Conservation (phyloP, 768 basidiomycete species). For the Glaciozyma antarctica region DNA sequence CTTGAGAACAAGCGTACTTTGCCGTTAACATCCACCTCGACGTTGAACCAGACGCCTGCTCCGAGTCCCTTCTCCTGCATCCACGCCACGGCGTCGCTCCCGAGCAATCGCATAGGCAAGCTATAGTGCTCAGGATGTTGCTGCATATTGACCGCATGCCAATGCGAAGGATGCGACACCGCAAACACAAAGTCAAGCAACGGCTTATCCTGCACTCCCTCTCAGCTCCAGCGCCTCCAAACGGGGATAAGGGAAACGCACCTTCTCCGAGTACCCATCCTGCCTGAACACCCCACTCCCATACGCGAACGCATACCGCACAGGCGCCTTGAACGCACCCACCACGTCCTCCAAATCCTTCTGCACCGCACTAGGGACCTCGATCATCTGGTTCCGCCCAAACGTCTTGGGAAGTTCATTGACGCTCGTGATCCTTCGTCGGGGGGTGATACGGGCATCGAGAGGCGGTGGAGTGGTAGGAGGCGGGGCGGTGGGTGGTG, state of each 20-base stretch:
- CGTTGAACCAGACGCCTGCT: constrained; percentile 94
- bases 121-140: constrained; percentile 89
- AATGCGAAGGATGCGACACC: constrained; percentile 82
- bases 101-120: constrained; percentile 70
- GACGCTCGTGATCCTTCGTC: constrained; percentile 20
- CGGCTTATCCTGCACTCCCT: constrained; percentile 44
- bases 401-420: constrained; percentile 23
- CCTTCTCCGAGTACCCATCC: constrained; percentile 52
- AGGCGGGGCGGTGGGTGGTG: no score
- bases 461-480: background rate
- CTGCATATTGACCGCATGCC: constrained; percentile 90
- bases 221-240: background rate
- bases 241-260: background rate
- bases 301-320: constrained; percentile 95
- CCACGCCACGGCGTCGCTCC: constrained; percentile 68
- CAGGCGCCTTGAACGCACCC: constrained; percentile 70
- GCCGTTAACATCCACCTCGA: constrained; percentile 71
- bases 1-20: constrained; percentile 53
- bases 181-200: constrained; percentile 98
- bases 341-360: constrained; percentile 62
- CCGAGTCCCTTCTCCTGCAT: constrained; percentile 50
- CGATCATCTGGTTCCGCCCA: constrained; percentile 29
- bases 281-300: constrained; percentile 94
- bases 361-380: constrained; percentile 19
- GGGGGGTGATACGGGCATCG: background rate